These are phyloP conservation scores for Suillus occidentalis DNA, from an alignment of 768 basidiomycete species.

Conservation along the genomic window DNA sequence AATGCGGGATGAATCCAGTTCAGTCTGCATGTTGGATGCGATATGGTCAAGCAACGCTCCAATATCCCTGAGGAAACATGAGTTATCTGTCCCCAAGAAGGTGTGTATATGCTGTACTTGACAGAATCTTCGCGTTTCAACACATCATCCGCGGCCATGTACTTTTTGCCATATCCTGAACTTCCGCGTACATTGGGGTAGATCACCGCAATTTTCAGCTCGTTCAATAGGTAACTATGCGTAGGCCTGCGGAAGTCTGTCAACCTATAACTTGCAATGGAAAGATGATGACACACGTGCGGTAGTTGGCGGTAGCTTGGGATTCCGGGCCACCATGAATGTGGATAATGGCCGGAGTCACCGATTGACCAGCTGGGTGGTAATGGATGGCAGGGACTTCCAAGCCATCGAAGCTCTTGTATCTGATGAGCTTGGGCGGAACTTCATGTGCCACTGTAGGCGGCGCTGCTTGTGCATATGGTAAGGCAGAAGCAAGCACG, in stretches of 20 bases:
- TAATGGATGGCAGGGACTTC: constrained; percentile 44
- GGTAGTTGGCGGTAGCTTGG: constrained; percentile 36
- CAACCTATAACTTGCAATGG: background rate
- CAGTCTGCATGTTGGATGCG: constrained; percentile 28
- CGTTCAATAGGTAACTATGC: constrained; percentile 43
- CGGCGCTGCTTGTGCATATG: constrained; percentile 36
- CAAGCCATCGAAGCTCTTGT: constrained; percentile 42
- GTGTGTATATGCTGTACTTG: constrained; percentile 28
- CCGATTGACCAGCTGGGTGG: constrained; percentile 33
- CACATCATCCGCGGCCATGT: constrained; percentile 40
- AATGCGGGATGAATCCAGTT: constrained; percentile 37
- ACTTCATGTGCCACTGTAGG: constrained; percentile 26
- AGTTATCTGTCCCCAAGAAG: background rate
- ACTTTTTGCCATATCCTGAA: constrained; percentile 40
- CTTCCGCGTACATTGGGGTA: constrained; percentile 46
- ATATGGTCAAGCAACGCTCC: constrained; percentile 38
- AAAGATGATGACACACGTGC: constrained; percentile 25
- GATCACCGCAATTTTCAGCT: constrained; percentile 40
- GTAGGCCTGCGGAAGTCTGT: constrained; percentile 23
- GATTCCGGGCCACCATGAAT: constrained; percentile 43
- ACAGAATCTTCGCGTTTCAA: constrained; percentile 44
- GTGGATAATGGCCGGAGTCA: constrained; percentile 33
- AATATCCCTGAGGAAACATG: constrained; percentile 33
- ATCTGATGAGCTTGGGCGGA: constrained; percentile 35
- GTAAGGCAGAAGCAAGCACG: constrained; percentile 26